A percentile compares a stretch with the other conserved stretches of the same genome.
phyloP scores from a whole-genome alignment of 2,329 filamentous ascomycete species.

The Cordyceps cateniannulata region DNA sequence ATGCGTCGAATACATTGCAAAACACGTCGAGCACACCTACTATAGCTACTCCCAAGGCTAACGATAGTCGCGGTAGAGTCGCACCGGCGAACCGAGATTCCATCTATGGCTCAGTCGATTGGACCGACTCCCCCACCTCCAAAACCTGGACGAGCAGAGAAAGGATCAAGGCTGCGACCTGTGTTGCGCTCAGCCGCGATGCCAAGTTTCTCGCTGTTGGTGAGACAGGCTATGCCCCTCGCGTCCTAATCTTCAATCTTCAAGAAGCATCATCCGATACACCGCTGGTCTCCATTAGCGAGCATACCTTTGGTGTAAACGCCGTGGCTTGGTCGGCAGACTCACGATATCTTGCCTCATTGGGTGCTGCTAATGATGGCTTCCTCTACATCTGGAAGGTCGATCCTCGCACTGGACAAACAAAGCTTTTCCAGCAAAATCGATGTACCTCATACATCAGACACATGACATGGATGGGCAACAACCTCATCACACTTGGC shows the following conservation, averaged over 20 bases:
- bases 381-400: constrained; percentile 90
- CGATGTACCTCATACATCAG: constrained; percentile 84
- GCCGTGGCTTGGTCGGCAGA: constrained; percentile 86
- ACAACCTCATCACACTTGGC: constrained; percentile 75
- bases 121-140: constrained; percentile 56
- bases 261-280: constrained; percentile 73
- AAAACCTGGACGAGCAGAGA: constrained; percentile 85
- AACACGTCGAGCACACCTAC: constrained; percentile 44
- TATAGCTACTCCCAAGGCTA: constrained; percentile 51
- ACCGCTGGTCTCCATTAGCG: constrained; percentile 77
- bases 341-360: constrained; percentile 76
- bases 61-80: constrained; percentile 55
- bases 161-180: constrained; percentile 89
- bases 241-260: constrained; percentile 84
- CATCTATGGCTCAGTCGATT: constrained; percentile 39
- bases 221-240: constrained; percentile 89
- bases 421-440: constrained; percentile 76
- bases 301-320: constrained; percentile 85
- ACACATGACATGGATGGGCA: constrained; percentile 87
- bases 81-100: constrained; percentile 43
- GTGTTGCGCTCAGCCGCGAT: constrained; percentile 80
- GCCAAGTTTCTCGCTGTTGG: constrained; percentile 85
- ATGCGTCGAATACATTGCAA: constrained; percentile 47
- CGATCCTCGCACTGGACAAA: constrained; percentile 72
- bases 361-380: constrained; percentile 85